These are phyloP conservation scores for Astrephomene gubernaculifera DNA, from an alignment of 139 green algal species.

Conservation along the genomic window DNA sequence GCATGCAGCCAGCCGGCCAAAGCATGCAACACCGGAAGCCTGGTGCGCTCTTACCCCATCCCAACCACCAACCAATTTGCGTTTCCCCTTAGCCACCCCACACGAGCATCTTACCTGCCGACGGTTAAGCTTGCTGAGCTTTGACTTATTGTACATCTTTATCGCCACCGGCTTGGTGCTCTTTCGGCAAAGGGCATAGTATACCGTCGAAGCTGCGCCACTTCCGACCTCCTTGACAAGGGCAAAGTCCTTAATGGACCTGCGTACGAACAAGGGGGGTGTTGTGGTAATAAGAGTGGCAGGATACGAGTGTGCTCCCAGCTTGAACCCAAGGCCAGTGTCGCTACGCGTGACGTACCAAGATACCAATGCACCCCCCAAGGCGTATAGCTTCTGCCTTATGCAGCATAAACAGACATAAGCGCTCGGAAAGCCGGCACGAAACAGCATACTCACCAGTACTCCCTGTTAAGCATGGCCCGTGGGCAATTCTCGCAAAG, in stretches of 20 bases:
- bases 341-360: too few relatives aligned
- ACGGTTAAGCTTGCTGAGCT: slow-evolving; percentile 78
- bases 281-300: too few relatives aligned
- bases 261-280: too few relatives aligned
- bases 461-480: slow-evolving; percentile 43
- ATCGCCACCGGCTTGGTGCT: slow-evolving; percentile 66
- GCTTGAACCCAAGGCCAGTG: too few relatives aligned
- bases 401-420: too few relatives aligned
- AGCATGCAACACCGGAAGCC: background rate
- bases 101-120: slow-evolving; percentile 60
- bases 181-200: slow-evolving; percentile 69
- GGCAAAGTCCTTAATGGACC: slow-evolving; percentile 77
- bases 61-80: background rate
- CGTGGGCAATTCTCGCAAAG: slow-evolving; percentile 43
- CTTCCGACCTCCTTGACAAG: slow-evolving; percentile 81
- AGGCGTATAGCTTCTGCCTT: too few relatives aligned
- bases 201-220: slow-evolving; percentile 78
- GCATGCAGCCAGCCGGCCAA: background rate
- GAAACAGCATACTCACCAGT: slow-evolving; percentile 46
- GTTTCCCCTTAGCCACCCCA: too few relatives aligned
- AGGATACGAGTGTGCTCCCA: too few relatives aligned
- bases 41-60: too few relatives aligned
- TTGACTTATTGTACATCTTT: slow-evolving; percentile 83
- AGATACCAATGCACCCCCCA: too few relatives aligned
- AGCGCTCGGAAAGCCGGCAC: too few relatives aligned